Conservation (phyloP, 176 grass and related monocot genomes). For the Phragmites australis region DNA sequence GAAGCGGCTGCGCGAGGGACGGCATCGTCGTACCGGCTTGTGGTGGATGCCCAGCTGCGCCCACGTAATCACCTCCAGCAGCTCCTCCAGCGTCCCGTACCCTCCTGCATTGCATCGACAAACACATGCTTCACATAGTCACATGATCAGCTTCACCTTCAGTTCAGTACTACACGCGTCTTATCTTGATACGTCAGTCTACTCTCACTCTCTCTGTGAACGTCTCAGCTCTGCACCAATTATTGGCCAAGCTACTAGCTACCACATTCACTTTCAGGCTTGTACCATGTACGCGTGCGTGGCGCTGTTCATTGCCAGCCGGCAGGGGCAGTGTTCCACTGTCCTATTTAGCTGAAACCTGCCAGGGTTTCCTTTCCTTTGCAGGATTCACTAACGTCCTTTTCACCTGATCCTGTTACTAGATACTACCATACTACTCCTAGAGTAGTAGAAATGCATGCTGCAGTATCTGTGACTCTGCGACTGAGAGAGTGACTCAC, state of each 20-base stretch:
- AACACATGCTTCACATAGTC: no score
- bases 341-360: no score
- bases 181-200: background rate
- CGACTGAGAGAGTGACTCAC: constrained; percentile 48
- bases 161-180: background rate
- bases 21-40: constrained; percentile 70
- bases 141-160: constrained; percentile 20
- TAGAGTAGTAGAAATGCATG: no score
- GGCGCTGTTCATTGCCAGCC: no score
- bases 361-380: no score
- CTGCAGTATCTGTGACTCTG: no score
- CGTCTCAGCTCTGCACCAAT: background rate
- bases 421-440: no score
- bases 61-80: constrained; percentile 99
- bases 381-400: background rate
- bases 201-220: background rate
- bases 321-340: no score
- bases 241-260: background rate
- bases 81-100: constrained; percentile 96
- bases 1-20: no score
- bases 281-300: no score
- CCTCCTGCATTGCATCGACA: constrained; percentile 71
- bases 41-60: constrained; percentile 99
- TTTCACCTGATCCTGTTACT: background rate
- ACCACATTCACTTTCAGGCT: no score